Percentiles rank a stretch among this genome's conserved stretches.
Evolutionary conservation across 768 basidiomycete genomes (phyloP).

Genomic region (Psilocybe sp.): DNA sequence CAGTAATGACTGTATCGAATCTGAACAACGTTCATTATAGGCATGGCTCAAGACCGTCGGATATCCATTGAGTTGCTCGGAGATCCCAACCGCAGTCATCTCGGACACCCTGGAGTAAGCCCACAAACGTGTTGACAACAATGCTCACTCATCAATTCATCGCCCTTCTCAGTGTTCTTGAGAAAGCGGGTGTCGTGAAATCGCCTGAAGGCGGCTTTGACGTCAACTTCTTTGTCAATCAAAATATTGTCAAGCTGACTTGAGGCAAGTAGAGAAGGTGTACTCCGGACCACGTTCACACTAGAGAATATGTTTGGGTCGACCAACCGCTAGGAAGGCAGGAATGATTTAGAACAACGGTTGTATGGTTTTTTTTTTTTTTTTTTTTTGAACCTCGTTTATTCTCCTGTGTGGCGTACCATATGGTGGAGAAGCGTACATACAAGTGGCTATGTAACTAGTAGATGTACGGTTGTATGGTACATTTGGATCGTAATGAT

Average conservation of each 20-base stretch:
- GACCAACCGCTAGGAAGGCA: neutral
- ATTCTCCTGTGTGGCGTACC: no score
- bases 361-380: no score
- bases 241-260: slow-evolving; percentile 47
- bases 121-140: neutral
- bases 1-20: neutral
- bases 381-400: no score
- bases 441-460: no score
- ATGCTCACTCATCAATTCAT: neutral
- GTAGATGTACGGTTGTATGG: slow-evolving; percentile 4
- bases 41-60: slow-evolving; percentile 81
- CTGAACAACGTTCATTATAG: slow-evolving; percentile 28
- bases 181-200: slow-evolving; percentile 74
- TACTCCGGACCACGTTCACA: neutral
- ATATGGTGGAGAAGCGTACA: no score
- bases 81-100: slow-evolving; percentile 65
- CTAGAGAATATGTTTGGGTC: neutral
- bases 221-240: slow-evolving; percentile 55
- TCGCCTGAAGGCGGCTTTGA: slow-evolving; percentile 52
- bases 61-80: slow-evolving; percentile 66
- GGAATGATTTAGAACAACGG: neutral
- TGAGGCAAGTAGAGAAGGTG: slow-evolving; percentile 15
- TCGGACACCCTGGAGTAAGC: slow-evolving; percentile 67
- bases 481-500: slow-evolving; percentile 1
- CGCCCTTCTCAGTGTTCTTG: slow-evolving; percentile 51